These are phyloP conservation scores for Isatis lusitanica DNA, from an alignment of 441 rosid species.

Conservation along the genomic window DNA sequence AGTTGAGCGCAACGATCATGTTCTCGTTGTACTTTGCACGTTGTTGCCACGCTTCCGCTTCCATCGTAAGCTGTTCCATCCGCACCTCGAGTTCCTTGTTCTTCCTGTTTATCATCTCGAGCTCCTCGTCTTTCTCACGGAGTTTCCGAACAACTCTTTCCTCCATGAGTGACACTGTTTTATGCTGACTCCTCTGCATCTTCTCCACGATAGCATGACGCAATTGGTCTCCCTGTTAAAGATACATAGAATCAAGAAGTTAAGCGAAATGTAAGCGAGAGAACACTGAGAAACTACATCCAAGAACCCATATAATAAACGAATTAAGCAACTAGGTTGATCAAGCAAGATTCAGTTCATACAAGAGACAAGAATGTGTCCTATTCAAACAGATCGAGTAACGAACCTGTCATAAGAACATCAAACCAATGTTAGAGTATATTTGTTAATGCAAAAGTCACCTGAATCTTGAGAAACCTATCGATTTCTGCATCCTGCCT, in stretches of 20 bases:
- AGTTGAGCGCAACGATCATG: conserved; percentile 65
- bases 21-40: conserved; percentile 70
- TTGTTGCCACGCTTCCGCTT: conserved; percentile 83
- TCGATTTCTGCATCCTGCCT: conserved; percentile 75
- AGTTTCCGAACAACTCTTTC: conserved; percentile 62
- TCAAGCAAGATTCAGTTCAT: background rate
- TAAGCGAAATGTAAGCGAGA: too few relatives aligned
- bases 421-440: background rate
- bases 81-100: conserved; percentile 80
- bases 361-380: background rate
- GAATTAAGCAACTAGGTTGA: background rate
- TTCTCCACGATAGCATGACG: conserved; percentile 60
- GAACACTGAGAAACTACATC: background rate
- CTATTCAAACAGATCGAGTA: background rate
- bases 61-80: conserved; percentile 65
- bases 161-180: conserved; percentile 63
- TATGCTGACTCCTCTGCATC: conserved; percentile 64
- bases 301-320: background rate
- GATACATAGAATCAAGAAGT: too few relatives aligned
- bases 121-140: conserved; percentile 70
- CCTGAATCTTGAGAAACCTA: conserved; percentile 81
- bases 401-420: background rate
- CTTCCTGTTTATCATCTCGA: conserved; percentile 66
- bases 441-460: background rate
- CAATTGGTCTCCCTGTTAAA: conserved; percentile 59